Evolutionary conservation across 208 protist species (phyloP).

Genomic region (Crithidia mellificae): DNA sequence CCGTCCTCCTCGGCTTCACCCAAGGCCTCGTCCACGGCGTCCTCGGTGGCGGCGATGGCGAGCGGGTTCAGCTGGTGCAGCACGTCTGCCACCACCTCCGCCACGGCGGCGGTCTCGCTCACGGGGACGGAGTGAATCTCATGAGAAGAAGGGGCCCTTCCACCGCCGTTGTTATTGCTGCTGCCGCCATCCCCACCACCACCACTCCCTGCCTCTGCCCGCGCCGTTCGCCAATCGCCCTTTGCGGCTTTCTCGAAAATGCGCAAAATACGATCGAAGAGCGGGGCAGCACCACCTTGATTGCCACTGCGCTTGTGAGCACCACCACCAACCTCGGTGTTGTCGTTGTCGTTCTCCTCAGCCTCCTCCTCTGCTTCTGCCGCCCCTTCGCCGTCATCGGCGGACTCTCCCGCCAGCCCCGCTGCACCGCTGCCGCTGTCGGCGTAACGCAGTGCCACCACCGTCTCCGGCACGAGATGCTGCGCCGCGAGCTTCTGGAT

Average conservation of each 20-base stretch:
- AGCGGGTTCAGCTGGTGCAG: constrained; percentile 51
- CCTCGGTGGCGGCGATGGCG: constrained; percentile 49
- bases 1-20: constrained; percentile 59
- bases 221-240: too few relatives aligned
- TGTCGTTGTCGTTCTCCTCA: constrained; percentile 9
- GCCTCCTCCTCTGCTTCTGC: not conserved
- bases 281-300: too few relatives aligned
- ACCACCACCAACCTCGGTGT: too few relatives aligned
- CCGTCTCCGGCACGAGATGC: constrained; percentile 28
- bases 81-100: constrained; percentile 47
- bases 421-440: not conserved
- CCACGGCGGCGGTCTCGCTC: constrained; percentile 9
- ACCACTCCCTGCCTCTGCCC: too few relatives aligned
- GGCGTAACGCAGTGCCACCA: constrained; percentile 18
- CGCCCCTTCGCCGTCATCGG: too few relatives aligned
- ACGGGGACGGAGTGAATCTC: constrained; percentile 41
- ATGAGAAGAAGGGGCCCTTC: constrained; percentile 12
- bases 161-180: not conserved
- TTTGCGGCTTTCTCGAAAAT: too few relatives aligned
- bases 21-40: constrained; percentile 38
- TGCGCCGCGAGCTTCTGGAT: constrained; percentile 20
- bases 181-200: too few relatives aligned
- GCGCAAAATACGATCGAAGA: too few relatives aligned
- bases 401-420: not conserved
- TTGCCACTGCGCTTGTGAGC: too few relatives aligned